Evolutionary conservation across 352 stramenopile species (phyloP).

Genomic region (Pythium myriotylum): DNA sequence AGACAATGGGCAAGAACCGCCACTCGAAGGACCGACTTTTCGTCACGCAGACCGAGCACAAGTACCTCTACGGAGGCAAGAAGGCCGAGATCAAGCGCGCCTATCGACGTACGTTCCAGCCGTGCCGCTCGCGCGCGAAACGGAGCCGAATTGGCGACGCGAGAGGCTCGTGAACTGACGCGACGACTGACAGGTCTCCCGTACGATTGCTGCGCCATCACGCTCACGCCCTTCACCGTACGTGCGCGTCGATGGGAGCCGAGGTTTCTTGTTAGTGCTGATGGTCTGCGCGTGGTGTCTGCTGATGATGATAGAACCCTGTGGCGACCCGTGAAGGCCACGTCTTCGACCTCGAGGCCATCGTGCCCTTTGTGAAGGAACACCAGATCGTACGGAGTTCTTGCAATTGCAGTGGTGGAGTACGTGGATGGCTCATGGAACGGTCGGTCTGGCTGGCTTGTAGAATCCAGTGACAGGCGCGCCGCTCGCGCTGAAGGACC

Average conservation of each 20-base stretch:
- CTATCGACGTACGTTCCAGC: slow-evolving; percentile 61
- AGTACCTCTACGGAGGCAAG: slow-evolving; percentile 93
- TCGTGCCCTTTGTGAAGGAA: slow-evolving; percentile 96
- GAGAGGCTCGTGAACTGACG: neutral
- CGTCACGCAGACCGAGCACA: slow-evolving; percentile 91
- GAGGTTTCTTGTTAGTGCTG: neutral
- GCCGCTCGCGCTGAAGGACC: slow-evolving; percentile 89
- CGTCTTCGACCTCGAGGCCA: slow-evolving; percentile 96
- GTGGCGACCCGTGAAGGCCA: slow-evolving; percentile 95
- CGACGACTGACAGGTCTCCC: slow-evolving; percentile 72
- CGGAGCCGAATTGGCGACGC: neutral
- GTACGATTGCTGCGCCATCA: slow-evolving; percentile 99
- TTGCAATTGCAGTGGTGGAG: too few species aligned
- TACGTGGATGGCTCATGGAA: neutral
- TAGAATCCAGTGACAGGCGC: slow-evolving; percentile 95
- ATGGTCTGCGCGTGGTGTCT: slow-evolving; percentile 1
- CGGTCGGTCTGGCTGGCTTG: neutral
- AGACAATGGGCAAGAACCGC: slow-evolving; percentile 91
- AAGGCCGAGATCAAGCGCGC: slow-evolving; percentile 81
- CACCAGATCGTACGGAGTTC: slow-evolving; percentile 86
- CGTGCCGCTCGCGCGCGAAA: neutral
- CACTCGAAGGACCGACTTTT: slow-evolving; percentile 91
- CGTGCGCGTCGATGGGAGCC: slow-evolving; percentile 1
- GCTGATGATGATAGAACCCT: slow-evolving; percentile 79
- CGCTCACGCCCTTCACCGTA: slow-evolving; percentile 88